Percentiles rank a stretch among this genome's conserved stretches.
These are phyloP conservation scores for Pythium myriotylum DNA, from an alignment of 352 stramenopile species.

Conservation along the genomic window DNA sequence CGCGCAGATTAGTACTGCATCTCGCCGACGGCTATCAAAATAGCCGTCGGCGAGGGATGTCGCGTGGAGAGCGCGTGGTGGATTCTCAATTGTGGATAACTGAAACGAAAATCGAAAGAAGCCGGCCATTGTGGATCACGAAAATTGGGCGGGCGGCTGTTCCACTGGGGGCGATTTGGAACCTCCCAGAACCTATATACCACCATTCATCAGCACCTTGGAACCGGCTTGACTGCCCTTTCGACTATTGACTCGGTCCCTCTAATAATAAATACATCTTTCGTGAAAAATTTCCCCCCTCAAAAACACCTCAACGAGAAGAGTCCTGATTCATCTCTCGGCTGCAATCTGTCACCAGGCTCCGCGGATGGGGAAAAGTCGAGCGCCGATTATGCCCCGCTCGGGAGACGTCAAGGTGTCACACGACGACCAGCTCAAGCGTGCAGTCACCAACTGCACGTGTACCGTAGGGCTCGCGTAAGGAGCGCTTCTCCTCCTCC, in stretches of 20 bases:
- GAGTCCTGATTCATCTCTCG: no score
- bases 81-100: conserved; percentile 14
- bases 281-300: no score
- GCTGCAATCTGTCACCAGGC: no score
- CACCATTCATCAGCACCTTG: background rate
- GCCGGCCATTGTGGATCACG: conserved; percentile 13
- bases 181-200: background rate
- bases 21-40: no score
- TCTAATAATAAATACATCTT: no score
- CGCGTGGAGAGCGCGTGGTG: background rate
- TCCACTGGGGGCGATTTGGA: background rate
- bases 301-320: no score
- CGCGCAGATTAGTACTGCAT: no score
- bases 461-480: no score
- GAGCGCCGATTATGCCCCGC: conserved; percentile 10
- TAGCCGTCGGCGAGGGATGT: background rate
- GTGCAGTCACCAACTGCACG: no score
- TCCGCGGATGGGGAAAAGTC: no score
- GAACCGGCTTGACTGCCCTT: background rate
- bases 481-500: background rate
- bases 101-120: conserved; percentile 5
- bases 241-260: background rate
- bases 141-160: background rate
- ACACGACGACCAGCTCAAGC: background rate
- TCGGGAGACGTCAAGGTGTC: conserved; percentile 10